Conservation (phyloP, 2,329 filamentous ascomycete genomes). For the Pseudopithomyces maydicus region DNA sequence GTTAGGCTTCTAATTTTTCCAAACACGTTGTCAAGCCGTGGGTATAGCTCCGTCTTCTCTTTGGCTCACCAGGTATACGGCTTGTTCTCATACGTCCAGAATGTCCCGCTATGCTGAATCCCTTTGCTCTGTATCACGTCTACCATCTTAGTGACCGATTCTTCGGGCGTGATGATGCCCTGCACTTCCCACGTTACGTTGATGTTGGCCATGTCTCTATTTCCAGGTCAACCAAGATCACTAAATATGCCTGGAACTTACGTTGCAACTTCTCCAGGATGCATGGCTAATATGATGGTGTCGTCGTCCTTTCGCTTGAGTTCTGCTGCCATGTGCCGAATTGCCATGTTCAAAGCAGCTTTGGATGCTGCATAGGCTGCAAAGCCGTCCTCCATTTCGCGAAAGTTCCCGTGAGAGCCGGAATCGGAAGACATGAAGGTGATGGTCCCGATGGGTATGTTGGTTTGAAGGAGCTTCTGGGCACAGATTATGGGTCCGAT, state of each 20-base stretch:
- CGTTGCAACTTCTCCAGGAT: conserved; percentile 63
- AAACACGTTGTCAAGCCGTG: neutral
- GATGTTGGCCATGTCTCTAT: conserved; percentile 59
- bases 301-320: conserved; percentile 55
- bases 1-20: no score
- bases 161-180: conserved; percentile 56
- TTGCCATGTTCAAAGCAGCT: conserved; percentile 61
- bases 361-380: conserved; percentile 63
- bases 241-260: conserved; percentile 27
- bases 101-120: conserved; percentile 57
- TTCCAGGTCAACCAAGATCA: neutral
- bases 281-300: conserved; percentile 59
- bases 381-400: conserved; percentile 63
- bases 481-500: conserved; percentile 64
- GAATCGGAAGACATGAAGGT: conserved; percentile 63
- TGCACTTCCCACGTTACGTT: conserved; percentile 58
- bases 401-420: conserved; percentile 57
- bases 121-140: conserved; percentile 57
- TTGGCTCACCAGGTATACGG: conserved; percentile 36
- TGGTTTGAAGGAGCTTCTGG: conserved; percentile 56
- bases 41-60: neutral
- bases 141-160: conserved; percentile 58
- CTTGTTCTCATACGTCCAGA: conserved; percentile 62
- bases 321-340: conserved; percentile 62
- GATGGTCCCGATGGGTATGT: conserved; percentile 55